Evolutionary conservation across 192 early-diverging fungal species (phyloP), one percentile per base, ranked within the genome.

Genomic region (Backusella tuberculispora): DNA sequence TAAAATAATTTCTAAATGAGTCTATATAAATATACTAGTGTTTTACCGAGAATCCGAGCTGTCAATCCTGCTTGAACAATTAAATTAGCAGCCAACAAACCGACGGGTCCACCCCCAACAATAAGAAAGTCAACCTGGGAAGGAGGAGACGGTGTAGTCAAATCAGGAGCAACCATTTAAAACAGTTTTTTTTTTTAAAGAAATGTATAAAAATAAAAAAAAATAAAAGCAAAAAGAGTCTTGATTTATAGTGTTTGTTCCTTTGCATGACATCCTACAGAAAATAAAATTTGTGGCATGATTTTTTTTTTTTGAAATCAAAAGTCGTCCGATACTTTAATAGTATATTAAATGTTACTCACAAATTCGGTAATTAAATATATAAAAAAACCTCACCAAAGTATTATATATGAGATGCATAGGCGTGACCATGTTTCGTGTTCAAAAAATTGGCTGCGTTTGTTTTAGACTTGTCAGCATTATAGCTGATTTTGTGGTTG

Each of bases 51-150:
- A 40, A 80, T 80, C 40, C 78, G 70, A 24, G 72, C 56, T 1
- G 68, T 72, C 13, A 75, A 66, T 0, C 74, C 78, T 37, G 73
- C 41, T 71, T 75, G 42, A 3, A 53, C 45, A 13, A 80, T 40
- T 17, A 76, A 56, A 40, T 66, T 71, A 17, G 78, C 78, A 41
- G 70, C 50, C 26, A 80, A 40, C 26, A 80, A 50, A 60, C 78
- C 78, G 17, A 80, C 78, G 19, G 78, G 78, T n/a, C 78, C 78
- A 37, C 69, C 78, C 14, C 78, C 78, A 17, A 75, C 73, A 60
- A 80, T 68, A 15, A 80, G 65, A 24, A 76, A 67, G 45, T 80
- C 78, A 10, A 80, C 76, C 37, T 72, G 60, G 10, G 38, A 60
- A 60, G 71, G 38, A 24, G 53, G 71, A 14, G 53, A 37, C 4